phyloP scores from a whole-genome alignment of 2,329 filamentous ascomycete genomes.

The Pseudogymnoascus sp. region DNA sequence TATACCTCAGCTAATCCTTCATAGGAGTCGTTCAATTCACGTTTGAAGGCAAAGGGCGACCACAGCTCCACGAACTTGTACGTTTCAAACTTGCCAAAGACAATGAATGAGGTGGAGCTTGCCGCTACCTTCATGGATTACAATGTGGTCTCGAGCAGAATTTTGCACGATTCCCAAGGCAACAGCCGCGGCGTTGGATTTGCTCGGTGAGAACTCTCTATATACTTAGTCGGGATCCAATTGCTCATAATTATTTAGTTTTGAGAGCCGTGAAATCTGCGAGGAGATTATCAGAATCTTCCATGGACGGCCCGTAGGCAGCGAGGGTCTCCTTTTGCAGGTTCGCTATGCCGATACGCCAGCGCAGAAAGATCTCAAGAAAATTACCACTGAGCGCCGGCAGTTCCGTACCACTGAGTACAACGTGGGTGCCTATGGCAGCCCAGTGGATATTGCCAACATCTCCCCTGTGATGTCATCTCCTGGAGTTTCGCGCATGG shows the following conservation, averaged over 20 bases:
- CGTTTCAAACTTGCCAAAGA: slow-evolving; percentile 91
- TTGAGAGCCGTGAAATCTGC: slow-evolving; percentile 81
- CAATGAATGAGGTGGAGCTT: slow-evolving; percentile 82
- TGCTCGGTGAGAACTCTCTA: slow-evolving; percentile 60
- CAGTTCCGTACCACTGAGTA: slow-evolving; percentile 97
- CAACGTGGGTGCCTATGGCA: slow-evolving; percentile 65
- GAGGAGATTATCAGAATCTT: slow-evolving; percentile 82
- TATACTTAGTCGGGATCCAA: not conserved
- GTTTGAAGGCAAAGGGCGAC: slow-evolving; percentile 92
- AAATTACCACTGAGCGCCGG: slow-evolving; percentile 87
- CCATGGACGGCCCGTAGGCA: slow-evolving; percentile 69
- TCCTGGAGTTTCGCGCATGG: slow-evolving; percentile 25
- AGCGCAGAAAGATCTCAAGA: slow-evolving; percentile 92
- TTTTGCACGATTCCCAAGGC: slow-evolving; percentile 83
- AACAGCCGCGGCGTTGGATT: slow-evolving; percentile 96
- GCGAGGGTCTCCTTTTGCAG: slow-evolving; percentile 77
- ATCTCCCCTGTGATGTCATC: slow-evolving; percentile 41
- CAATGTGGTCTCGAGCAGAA: slow-evolving; percentile 86
- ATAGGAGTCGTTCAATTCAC: slow-evolving; percentile 95
- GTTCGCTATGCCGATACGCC: slow-evolving; percentile 96
- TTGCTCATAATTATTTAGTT: slow-evolving; percentile 46
- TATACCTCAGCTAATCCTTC: slow-evolving; percentile 19
- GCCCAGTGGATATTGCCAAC: slow-evolving; percentile 32
- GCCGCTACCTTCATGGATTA: slow-evolving; percentile 72
- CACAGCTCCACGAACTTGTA: slow-evolving; percentile 89